Evolutionary conservation across 2,329 filamentous ascomycete genomes (phyloP), one percentile per base, ranked within the genome.

Genomic region (Fusarium acutatum): DNA sequence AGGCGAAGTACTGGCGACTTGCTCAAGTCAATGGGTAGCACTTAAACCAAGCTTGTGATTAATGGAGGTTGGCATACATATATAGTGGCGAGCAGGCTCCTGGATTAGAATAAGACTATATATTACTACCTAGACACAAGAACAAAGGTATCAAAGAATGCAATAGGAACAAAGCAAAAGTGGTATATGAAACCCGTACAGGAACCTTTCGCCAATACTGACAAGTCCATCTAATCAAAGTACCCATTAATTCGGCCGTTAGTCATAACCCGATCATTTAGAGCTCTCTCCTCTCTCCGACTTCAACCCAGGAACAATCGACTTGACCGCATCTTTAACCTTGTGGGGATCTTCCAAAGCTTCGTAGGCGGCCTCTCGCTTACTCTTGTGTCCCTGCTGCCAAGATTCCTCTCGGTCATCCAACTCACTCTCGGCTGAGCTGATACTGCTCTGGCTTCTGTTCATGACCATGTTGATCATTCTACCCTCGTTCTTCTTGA

Each of bases 401-500:
- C 81, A 83, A 7, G 80, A 80, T 8, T 73, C 75, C 43, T 86
- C 85, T 50, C 87, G 80, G 24, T 83, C 80, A 12, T 86, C 82
- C n/a, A 90, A 80, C 46, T 87, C 83, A 73, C 86, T 88, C 80
- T 89, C 84, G 37, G 83, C 85, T 7, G 87, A 89, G 78, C 87
- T 88, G 70, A 89, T 76, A 59, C 82, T 85, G 77, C 84, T 88
- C 17, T 84, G 82, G 74, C 87, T 91, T 46, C 85, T 83, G 79
- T 90, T 89, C 79, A 89, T 84, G 41, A 91, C 87, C 82, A 91
- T 85, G 62, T 86, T 83, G 38, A 91, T 75, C 66, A 84, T 80
- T 14, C 79, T 76, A 35, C 88, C 88, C 76, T 89, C 86, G 44
- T 84, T 84, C 86, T 93, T 93, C 88, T 96, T 97, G 73, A 88